phyloP scores from a whole-genome alignment of 192 early-diverging fungal species.

The Coemansia sp. region DNA sequence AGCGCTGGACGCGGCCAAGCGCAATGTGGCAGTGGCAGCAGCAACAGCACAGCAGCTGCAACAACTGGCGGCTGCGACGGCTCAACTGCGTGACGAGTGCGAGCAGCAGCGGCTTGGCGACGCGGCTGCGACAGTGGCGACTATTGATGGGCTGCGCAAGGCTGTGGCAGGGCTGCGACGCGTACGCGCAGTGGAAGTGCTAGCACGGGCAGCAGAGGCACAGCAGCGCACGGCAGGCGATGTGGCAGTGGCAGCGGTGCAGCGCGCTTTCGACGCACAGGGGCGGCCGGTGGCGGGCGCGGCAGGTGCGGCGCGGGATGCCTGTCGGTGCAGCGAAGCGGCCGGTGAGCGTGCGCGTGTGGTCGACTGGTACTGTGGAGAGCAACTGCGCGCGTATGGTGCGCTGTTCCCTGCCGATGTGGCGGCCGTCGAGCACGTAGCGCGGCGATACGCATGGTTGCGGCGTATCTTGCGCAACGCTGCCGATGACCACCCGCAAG shows the following conservation, averaged over 20 bases:
- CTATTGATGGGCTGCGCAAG: constrained; percentile 73
- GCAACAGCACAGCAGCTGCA: constrained; percentile 81
- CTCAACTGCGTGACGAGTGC: constrained; percentile 67
- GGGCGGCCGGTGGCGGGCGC: constrained; percentile 58
- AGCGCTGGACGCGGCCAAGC: constrained; percentile 89
- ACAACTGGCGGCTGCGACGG: constrained; percentile 79
- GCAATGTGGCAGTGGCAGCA: constrained; percentile 80
- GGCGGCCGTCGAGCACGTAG: constrained; percentile 79
- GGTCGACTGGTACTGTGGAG: constrained; percentile 73
- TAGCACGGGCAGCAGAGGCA: constrained; percentile 61
- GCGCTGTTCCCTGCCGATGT: constrained; percentile 79
- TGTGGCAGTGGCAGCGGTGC: constrained; percentile 73
- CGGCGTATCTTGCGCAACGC: constrained; percentile 84
- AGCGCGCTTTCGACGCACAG: constrained; percentile 66
- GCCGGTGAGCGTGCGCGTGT: constrained; percentile 61
- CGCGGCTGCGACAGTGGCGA: constrained; percentile 75
- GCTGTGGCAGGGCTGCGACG: constrained; percentile 74
- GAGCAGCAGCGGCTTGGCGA: constrained; percentile 74
- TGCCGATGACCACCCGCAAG: constrained; percentile 80
- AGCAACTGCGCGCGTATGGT: constrained; percentile 81
- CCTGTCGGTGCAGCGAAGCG: constrained; percentile 74
- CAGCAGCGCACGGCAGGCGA: constrained; percentile 65
- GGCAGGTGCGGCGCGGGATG: constrained; percentile 65
- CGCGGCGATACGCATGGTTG: constrained; percentile 90
- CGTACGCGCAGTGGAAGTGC: constrained; percentile 71